Conservation (phyloP, 2,329 filamentous ascomycete species). For the Xylariales sp. region DNA sequence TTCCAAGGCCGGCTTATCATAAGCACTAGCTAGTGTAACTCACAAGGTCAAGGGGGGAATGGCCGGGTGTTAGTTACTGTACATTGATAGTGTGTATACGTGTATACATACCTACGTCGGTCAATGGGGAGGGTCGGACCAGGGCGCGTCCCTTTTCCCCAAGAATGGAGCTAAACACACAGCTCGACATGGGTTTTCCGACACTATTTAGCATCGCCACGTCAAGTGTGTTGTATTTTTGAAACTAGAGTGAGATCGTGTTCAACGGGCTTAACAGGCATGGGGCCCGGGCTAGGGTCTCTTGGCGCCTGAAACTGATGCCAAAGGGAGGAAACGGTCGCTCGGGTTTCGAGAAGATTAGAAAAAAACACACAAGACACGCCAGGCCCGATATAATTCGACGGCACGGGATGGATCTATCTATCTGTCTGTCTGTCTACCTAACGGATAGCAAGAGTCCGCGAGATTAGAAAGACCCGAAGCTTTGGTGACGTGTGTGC, state of each 20-base stretch:
- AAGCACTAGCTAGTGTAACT: slow-evolving; percentile 21
- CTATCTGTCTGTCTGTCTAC: neutral
- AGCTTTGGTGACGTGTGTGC: slow-evolving; percentile 5
- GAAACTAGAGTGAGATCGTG: neutral
- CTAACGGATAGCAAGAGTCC: neutral
- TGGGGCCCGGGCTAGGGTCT: neutral
- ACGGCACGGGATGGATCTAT: slow-evolving; percentile 8
- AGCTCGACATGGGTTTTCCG: slow-evolving; percentile 16
- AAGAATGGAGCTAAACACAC: slow-evolving; percentile 10
- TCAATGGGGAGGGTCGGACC: slow-evolving; percentile 8
- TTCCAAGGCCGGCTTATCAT: slow-evolving; percentile 14
- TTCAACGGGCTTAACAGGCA: neutral
- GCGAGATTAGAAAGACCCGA: slow-evolving; percentile 18
- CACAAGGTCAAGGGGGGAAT: neutral
- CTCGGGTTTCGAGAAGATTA: slow-evolving; percentile 3
- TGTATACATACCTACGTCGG: too few species aligned
- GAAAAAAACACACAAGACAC: neutral
- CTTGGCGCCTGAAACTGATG: slow-evolving; percentile 11
- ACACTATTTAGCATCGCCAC: slow-evolving; percentile 22
- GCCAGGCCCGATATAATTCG: neutral
- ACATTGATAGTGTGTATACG: neutral
- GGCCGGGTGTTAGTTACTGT: slow-evolving; percentile 4
- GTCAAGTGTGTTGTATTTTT: slow-evolving; percentile 15
- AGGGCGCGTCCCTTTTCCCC: slow-evolving; percentile 9
- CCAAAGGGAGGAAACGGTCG: neutral